These are phyloP conservation scores for Sutorius australiensis DNA, from an alignment of 768 basidiomycete genomes.

Conservation along the genomic window DNA sequence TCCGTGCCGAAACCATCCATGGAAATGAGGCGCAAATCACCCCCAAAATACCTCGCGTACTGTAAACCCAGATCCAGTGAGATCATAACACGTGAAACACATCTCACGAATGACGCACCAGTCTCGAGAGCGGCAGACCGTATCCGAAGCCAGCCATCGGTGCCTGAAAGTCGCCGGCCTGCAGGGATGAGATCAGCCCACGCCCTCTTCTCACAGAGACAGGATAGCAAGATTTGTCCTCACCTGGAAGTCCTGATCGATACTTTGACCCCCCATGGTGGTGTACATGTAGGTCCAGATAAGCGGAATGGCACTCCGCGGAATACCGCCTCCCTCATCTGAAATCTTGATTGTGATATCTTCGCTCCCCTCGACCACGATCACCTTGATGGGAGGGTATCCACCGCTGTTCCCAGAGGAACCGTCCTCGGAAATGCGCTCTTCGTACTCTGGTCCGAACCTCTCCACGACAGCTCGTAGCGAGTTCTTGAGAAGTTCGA, in stretches of 20 bases:
- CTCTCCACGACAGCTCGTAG: slow-evolving; percentile 93
- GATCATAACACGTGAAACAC: neutral
- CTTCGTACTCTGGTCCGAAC: slow-evolving; percentile 77
- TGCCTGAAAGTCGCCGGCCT: slow-evolving; percentile 88
- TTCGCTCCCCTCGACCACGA: slow-evolving; percentile 96
- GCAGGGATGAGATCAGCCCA: neutral
- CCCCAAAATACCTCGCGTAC: slow-evolving; percentile 94
- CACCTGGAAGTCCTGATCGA: slow-evolving; percentile 67
- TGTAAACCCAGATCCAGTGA: slow-evolving; percentile 25
- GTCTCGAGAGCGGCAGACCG: slow-evolving; percentile 83
- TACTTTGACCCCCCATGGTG: slow-evolving; percentile 67
- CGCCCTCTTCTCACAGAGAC: neutral
- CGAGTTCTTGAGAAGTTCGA: slow-evolving; percentile 97
- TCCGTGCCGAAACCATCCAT: slow-evolving; percentile 98
- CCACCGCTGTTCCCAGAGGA: slow-evolving; percentile 2
- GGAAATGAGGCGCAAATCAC: slow-evolving; percentile 85
- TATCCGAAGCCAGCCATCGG: slow-evolving; percentile 98
- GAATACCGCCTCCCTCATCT: slow-evolving; percentile 93
- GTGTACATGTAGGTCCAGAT: slow-evolving; percentile 99
- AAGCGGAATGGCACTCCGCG: slow-evolving; percentile 78
- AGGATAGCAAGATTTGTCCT: neutral
- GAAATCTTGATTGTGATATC: slow-evolving; percentile 99
- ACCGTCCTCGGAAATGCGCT: slow-evolving; percentile 16
- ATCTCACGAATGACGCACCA: slow-evolving; percentile 49
- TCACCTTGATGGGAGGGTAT: slow-evolving; percentile 31